These are phyloP conservation scores for Zoysia pacifica DNA, from an alignment of 176 grass and related monocot genomes.

Conservation along the genomic window DNA sequence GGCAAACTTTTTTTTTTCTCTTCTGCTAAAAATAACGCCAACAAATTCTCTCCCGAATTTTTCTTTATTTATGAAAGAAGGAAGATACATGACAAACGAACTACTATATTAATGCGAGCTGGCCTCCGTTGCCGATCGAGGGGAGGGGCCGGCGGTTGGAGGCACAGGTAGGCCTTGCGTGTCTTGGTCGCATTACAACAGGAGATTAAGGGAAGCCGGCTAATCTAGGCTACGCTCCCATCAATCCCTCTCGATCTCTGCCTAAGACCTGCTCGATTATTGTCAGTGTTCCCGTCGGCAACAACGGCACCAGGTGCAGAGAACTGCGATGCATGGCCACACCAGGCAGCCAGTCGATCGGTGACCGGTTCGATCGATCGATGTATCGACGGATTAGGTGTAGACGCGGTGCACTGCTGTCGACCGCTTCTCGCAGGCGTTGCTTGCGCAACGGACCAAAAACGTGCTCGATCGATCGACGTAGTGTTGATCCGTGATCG, in stretches of 20 bases:
- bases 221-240: not conserved
- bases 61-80: not conserved
- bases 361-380: not conserved
- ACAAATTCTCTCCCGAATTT: too few species aligned
- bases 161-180: constrained; percentile 32
- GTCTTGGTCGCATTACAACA: constrained; percentile 41
- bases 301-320: too few species aligned
- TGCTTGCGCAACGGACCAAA: constrained; percentile 24
- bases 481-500: not conserved
- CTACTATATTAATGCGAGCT: not conserved
- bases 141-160: not conserved
- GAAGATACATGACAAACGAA: not conserved
- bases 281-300: not conserved
- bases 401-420: constrained; percentile 14
- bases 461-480: not conserved
- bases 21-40: too few species aligned
- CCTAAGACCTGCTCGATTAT: not conserved
- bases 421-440: not conserved
- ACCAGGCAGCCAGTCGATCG: not conserved
- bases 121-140: not conserved
- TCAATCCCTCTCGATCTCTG: not conserved
- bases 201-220: constrained; percentile 15
- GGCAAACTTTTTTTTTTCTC: too few species aligned
- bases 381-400: not conserved
- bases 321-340: not conserved